Percentiles rank a stretch among this genome's conserved stretches.
phyloP scores from a whole-genome alignment of 2,329 filamentous ascomycete species.

The Aspergillus spinulosporus region DNA sequence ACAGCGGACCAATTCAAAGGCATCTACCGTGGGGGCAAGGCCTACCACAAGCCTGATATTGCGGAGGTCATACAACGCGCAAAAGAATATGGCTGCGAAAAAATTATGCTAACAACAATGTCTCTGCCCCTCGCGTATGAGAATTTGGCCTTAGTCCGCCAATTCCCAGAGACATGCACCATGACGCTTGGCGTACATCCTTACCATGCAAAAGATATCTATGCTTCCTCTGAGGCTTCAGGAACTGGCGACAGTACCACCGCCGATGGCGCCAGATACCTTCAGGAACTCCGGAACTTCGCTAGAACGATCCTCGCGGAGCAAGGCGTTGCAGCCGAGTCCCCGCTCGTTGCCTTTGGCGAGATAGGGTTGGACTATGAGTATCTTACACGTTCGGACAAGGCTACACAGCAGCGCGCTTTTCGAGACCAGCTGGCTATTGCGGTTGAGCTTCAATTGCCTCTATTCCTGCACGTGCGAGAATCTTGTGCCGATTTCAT shows the following conservation, averaged over 20 bases:
- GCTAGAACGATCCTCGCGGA: constrained; percentile 27
- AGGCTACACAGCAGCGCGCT: constrained; percentile 42
- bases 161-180: constrained; percentile 39
- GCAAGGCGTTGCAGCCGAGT: constrained; percentile 12
- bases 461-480: constrained; percentile 39
- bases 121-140: constrained; percentile 45
- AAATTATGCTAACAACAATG: constrained; percentile 36
- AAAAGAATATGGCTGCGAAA: constrained; percentile 23
- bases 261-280: constrained; percentile 11
- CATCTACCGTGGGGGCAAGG: constrained; percentile 50
- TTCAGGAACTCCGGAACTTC: constrained; percentile 18
- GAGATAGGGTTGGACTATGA: constrained; percentile 56
- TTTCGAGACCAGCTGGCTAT: constrained; percentile 48
- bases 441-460: constrained; percentile 38
- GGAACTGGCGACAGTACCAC: not conserved
- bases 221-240: constrained; percentile 18
- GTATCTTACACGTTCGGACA: constrained; percentile 45
- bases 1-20: constrained; percentile 49
- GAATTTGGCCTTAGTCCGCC: constrained; percentile 41
- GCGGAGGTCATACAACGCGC: constrained; percentile 28
- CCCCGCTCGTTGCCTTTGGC: constrained; percentile 49
- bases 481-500: constrained; percentile 48
- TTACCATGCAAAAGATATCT: constrained; percentile 51
- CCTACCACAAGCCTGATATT: constrained; percentile 51
- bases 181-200: constrained; percentile 54